Percentiles rank a stretch among this genome's conserved stretches.
Evolutionary conservation across 148 eudicot genomes (phyloP).

Genomic region (Persicaria tinctoria): DNA sequence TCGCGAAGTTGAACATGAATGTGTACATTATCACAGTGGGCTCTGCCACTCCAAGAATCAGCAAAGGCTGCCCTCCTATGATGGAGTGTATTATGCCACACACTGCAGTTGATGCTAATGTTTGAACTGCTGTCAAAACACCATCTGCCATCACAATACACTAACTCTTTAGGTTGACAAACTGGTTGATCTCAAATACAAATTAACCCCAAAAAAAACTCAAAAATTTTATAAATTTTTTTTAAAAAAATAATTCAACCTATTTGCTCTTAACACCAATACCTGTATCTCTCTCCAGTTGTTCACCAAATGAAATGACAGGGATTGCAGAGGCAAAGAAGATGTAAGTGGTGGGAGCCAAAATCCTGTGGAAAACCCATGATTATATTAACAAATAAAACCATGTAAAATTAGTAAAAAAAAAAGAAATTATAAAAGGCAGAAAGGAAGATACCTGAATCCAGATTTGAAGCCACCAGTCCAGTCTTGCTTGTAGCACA

Average conservation of each 20-base stretch:
- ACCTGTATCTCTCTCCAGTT: conserved; percentile 70
- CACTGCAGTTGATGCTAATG: conserved; percentile 67
- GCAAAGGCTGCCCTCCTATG: conserved; percentile 82
- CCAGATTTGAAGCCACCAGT: conserved; percentile 73
- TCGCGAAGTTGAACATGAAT: conserved; percentile 44
- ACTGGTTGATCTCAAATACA: too few relatives aligned
- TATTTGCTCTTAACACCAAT: not conserved
- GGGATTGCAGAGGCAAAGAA: conserved; percentile 94
- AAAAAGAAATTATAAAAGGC: not conserved
- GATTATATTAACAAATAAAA: conserved; percentile 3
- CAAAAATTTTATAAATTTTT: not conserved
- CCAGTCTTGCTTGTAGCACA: conserved; percentile 88
- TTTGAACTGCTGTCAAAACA: conserved; percentile 74
- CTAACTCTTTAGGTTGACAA: not conserved
- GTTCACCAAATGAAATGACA: conserved; percentile 87
- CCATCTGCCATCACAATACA: conserved; percentile 39
- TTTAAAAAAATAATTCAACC: not conserved
- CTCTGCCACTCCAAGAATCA: conserved; percentile 84
- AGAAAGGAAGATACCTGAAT: conserved; percentile 41
- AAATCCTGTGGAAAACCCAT: conserved; percentile 40
- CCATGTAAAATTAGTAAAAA: not conserved
- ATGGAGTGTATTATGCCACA: conserved; percentile 91
- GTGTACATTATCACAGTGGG: conserved; percentile 89
- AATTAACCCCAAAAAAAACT: too few relatives aligned
- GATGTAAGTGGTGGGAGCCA: conserved; percentile 87